A percentile compares a stretch with the other conserved stretches of the same genome.
Conservation (phyloP, 1,284 basidiomycete genomes). For the Cystobasidium sp. region DNA sequence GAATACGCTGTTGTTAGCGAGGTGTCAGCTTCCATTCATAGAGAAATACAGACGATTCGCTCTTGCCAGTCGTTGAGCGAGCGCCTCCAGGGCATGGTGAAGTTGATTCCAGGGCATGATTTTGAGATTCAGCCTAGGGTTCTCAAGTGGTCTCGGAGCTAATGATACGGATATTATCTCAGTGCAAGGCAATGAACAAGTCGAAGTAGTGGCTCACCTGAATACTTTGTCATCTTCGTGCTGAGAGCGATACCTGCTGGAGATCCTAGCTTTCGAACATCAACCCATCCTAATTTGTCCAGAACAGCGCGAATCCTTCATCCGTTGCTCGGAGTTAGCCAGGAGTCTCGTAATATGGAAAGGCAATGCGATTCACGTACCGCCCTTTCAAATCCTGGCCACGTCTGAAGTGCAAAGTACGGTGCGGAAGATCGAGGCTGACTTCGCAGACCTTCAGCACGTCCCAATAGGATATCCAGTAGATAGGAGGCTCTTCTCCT, state of each 20-base stretch:
- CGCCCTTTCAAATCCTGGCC: neutral
- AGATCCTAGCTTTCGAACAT: neutral
- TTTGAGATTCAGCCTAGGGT: neutral
- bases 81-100: neutral
- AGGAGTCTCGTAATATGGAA: neutral
- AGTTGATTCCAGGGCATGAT: conserved; percentile 7
- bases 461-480: conserved; percentile 22
- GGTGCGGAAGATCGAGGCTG: neutral
- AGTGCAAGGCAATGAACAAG: no score
- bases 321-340: neutral
- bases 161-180: neutral
- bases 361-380: neutral
- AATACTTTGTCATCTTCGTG: conserved; percentile 2
- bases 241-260: neutral
- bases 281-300: conserved; percentile 9
- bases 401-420: conserved; percentile 4
- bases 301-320: conserved; percentile 4
- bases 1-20: no score
- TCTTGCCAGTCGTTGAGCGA: neutral
- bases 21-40: no score
- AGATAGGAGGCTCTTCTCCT: conserved; percentile 4
- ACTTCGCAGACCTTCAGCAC: conserved; percentile 23
- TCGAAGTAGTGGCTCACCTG: neutral
- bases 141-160: conserved; percentile 13
- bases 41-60: no score